A percentile compares a stretch with the other conserved stretches of the same genome.
Evolutionary conservation across 176 grass and related monocot species (phyloP).

Genomic region (Rhynchospora pubera): DNA sequence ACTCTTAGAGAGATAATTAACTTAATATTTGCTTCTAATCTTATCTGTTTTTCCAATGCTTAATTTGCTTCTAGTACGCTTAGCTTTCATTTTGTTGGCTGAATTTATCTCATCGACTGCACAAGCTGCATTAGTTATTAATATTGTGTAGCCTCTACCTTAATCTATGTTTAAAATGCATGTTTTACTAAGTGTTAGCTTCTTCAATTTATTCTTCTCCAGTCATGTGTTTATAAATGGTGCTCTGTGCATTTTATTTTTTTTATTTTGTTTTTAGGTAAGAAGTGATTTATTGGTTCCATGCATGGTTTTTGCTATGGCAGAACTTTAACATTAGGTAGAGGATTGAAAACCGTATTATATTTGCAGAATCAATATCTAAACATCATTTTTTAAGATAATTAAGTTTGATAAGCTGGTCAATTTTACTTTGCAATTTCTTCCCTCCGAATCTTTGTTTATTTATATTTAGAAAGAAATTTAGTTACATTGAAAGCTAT

Average conservation of each 20-base stretch:
- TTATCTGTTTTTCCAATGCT: not conserved
- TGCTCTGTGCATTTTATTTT: not conserved
- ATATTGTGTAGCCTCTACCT: not conserved
- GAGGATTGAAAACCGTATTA: not conserved
- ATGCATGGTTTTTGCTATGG: not conserved
- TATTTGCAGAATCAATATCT: not conserved
- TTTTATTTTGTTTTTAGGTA: no score
- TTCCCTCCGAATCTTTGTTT: not conserved
- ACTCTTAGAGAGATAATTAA: constrained; percentile 6
- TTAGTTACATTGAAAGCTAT: not conserved
- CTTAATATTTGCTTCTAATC: constrained; percentile 14
- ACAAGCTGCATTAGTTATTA: not conserved
- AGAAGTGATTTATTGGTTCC: not conserved
- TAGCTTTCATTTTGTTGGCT: not conserved
- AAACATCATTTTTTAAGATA: not conserved
- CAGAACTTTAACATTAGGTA: not conserved
- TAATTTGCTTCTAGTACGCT: not conserved
- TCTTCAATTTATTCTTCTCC: not conserved
- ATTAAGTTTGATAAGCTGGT: not conserved
- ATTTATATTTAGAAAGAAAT: not conserved
- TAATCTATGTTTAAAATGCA: not conserved
- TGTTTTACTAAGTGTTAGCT: not conserved
- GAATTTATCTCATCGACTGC: not conserved
- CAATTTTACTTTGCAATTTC: not conserved
- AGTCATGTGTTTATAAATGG: not conserved